Percentiles rank a stretch among this genome's conserved stretches.
These are phyloP conservation scores for Hepatocystis sp. DNA, from an alignment of 169 alveolate species.

Conservation along the genomic window DNA sequence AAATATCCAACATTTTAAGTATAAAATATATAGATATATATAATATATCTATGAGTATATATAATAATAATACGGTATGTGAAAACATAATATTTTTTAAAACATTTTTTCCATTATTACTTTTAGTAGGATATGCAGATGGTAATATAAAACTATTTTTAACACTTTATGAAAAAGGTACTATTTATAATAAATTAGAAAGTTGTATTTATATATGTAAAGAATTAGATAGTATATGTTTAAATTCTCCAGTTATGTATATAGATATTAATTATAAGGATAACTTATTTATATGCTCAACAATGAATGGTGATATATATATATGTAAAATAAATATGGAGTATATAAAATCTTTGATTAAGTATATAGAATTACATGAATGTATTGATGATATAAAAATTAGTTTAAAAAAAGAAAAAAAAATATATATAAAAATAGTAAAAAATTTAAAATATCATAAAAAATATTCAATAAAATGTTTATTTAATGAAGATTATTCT, in stretches of 20 bases:
- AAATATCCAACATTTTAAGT: conserved; percentile 35
- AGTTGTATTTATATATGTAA: conserved; percentile 26
- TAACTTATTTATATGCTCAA: conserved; percentile 37
- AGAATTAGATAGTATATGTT: conserved; percentile 29
- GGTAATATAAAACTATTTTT: conserved; percentile 35
- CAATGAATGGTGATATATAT: conserved; percentile 68
- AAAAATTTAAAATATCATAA: conserved; percentile 45
- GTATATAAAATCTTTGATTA: background rate
- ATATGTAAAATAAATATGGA: conserved; percentile 44
- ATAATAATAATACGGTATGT: conserved; percentile 14
- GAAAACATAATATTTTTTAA: conserved; percentile 62
- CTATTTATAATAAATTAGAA: conserved; percentile 15
- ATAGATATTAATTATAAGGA: conserved; percentile 68
- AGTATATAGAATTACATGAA: conserved; percentile 18
- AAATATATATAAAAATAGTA: conserved; percentile 27
- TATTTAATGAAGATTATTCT: conserved; percentile 39
- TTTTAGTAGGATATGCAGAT: conserved; percentile 69
- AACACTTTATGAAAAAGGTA: conserved; percentile 38
- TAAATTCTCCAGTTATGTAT: conserved; percentile 56
- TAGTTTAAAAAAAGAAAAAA: conserved; percentile 22
- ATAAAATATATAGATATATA: conserved; percentile 43
- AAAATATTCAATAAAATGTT: conserved; percentile 45
- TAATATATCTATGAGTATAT: conserved; percentile 8
- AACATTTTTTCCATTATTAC: conserved; percentile 34
- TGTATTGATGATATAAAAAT: conserved; percentile 35